phyloP scores from a whole-genome alignment of 2,329 filamentous ascomycete species.

The Colletotrichum sp. region DNA sequence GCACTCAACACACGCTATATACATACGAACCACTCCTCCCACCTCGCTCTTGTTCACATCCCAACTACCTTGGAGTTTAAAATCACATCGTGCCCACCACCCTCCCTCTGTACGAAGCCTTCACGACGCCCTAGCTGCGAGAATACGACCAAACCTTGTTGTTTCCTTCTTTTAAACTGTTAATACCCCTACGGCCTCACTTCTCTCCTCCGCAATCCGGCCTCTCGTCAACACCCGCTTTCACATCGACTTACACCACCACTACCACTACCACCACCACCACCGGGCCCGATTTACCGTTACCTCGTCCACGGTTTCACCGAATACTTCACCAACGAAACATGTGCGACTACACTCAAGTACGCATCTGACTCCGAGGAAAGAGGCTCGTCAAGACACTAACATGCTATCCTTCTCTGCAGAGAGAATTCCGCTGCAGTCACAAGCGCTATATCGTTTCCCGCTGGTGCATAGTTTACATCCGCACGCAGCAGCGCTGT shows the following conservation, averaged over 20 bases:
- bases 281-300: not conserved
- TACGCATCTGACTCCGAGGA: conserved; percentile 23
- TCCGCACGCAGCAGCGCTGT: conserved; percentile 47
- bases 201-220: not conserved
- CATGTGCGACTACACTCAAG: conserved; percentile 60
- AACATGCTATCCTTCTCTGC: not conserved
- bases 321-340: conserved; percentile 15
- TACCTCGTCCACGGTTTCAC: not conserved
- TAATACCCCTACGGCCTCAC: not conserved
- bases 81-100: not conserved
- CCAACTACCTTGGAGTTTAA: not conserved
- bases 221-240: not conserved
- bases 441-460: conserved; percentile 56
- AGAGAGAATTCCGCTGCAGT: conserved; percentile 59
- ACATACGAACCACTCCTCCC: conserved; percentile 3
- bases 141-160: not conserved
- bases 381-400: not conserved
- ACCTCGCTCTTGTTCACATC: not conserved
- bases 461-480: conserved; percentile 49
- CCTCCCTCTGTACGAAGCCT: not conserved
- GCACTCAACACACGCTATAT: not conserved
- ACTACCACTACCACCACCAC: not conserved
- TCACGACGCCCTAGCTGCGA: not conserved
- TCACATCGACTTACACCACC: not conserved
- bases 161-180: not conserved